A percentile compares a stretch with the other conserved stretches of the same genome.
Conservation (phyloP, 495 filamentous ascomycete species). For the Penicillium flavigenum region DNA sequence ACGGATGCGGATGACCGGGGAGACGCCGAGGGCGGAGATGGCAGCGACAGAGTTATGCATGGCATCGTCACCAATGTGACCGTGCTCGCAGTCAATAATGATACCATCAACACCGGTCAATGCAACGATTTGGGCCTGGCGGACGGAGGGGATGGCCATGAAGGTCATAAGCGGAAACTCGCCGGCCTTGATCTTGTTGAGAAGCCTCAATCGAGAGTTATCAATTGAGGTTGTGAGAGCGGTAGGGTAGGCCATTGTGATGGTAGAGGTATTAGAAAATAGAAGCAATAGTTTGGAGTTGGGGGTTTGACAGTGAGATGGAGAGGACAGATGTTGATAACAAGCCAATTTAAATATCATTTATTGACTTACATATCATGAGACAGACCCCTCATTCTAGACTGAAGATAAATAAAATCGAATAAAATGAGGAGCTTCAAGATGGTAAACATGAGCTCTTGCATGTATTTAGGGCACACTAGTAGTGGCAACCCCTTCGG, state of each 20-base stretch:
- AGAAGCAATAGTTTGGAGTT: conserved; percentile 1
- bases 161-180: conserved; percentile 42
- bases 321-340: neutral
- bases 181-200: conserved; percentile 34
- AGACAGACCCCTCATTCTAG: neutral
- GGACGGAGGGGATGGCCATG: conserved; percentile 39
- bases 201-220: conserved; percentile 37
- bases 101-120: conserved; percentile 41
- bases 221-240: conserved; percentile 34
- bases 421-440: neutral
- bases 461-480: conserved; percentile 4
- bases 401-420: neutral
- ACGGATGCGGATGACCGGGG: conserved; percentile 66
- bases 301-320: neutral
- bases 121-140: conserved; percentile 38
- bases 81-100: conserved; percentile 33
- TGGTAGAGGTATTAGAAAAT: conserved; percentile 1
- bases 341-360: neutral
- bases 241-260: conserved; percentile 31
- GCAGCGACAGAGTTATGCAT: conserved; percentile 85
- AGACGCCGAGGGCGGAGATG: conserved; percentile 62
- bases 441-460: conserved; percentile 3
- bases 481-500: neutral
- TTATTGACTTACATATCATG: neutral
- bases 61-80: conserved; percentile 55